phyloP scores from a whole-genome alignment of 2,329 filamentous ascomycete species.

The Ceratocystis harringtonii region DNA sequence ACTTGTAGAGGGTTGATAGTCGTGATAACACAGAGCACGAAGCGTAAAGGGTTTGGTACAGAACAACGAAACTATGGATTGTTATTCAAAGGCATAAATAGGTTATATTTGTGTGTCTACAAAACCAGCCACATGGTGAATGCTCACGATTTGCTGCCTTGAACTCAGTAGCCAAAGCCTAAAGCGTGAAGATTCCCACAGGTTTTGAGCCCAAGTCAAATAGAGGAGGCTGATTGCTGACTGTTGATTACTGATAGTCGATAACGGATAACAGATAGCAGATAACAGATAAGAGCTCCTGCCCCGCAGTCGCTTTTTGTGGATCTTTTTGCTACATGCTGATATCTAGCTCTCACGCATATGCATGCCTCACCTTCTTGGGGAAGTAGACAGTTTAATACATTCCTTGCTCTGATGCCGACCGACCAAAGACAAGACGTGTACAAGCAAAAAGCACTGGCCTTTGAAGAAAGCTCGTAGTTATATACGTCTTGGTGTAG shows the following conservation, averaged over 20 bases:
- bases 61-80: no score
- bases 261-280: neutral
- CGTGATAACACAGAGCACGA: no score
- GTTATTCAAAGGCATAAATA: no score
- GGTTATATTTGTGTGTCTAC: no score
- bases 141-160: no score
- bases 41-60: no score
- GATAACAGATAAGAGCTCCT: neutral
- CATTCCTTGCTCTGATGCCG: neutral
- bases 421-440: neutral
- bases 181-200: neutral
- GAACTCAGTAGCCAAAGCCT: no score
- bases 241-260: neutral
- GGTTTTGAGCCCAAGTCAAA: neutral
- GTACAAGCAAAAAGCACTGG: neutral
- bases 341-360: neutral
- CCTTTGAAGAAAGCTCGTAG: neutral
- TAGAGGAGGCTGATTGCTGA: neutral
- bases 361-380: neutral
- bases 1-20: no score
- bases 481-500: no score
- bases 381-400: neutral
- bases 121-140: no score
- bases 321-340: neutral
- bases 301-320: neutral